A percentile compares a stretch with the other conserved stretches of the same genome.
Conservation (phyloP, 2,329 filamentous ascomycete species). For the Chrysoporthe cubensis region DNA sequence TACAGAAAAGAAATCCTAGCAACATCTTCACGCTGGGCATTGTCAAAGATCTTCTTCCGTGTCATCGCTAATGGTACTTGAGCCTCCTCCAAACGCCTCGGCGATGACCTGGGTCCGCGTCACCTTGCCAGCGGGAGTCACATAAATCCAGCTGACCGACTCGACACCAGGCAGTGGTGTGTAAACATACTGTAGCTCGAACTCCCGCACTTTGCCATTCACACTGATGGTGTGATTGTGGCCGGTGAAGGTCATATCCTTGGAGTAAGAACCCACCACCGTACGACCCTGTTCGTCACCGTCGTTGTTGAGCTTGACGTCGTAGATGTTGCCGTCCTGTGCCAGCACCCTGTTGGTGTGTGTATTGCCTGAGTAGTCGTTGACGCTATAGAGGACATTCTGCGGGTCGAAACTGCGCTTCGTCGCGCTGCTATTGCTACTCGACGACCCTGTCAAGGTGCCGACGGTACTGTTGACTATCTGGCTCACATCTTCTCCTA, state of each 20-base stretch:
- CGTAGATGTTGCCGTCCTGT: conserved; percentile 59
- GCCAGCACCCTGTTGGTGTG: conserved; percentile 61
- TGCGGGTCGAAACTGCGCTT: conserved; percentile 32
- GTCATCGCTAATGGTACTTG: conserved; percentile 53
- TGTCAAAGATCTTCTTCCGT: conserved; percentile 29
- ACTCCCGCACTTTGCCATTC: conserved; percentile 49
- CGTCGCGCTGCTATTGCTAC: conserved; percentile 23
- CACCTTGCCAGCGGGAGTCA: conserved; percentile 51
- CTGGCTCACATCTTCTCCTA: conserved; percentile 52
- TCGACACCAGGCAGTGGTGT: conserved; percentile 52
- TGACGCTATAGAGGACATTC: conserved; percentile 57
- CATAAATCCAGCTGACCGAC: conserved; percentile 52
- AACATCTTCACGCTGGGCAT: background rate
- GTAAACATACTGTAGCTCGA: conserved; percentile 58
- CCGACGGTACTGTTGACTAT: conserved; percentile 49
- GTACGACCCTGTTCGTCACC: conserved; percentile 48
- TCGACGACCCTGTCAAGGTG: conserved; percentile 32
- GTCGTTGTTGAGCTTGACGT: conserved; percentile 58
- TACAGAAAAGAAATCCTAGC: background rate
- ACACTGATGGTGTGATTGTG: conserved; percentile 51
- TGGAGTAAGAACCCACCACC: conserved; percentile 53
- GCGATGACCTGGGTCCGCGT: conserved; percentile 55
- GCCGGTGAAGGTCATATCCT: conserved; percentile 59
- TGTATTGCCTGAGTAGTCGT: conserved; percentile 60
- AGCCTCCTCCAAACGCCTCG: conserved; percentile 56